Conservation (phyloP, 2,329 filamentous ascomycete genomes). For the Bipolaris cookei region DNA sequence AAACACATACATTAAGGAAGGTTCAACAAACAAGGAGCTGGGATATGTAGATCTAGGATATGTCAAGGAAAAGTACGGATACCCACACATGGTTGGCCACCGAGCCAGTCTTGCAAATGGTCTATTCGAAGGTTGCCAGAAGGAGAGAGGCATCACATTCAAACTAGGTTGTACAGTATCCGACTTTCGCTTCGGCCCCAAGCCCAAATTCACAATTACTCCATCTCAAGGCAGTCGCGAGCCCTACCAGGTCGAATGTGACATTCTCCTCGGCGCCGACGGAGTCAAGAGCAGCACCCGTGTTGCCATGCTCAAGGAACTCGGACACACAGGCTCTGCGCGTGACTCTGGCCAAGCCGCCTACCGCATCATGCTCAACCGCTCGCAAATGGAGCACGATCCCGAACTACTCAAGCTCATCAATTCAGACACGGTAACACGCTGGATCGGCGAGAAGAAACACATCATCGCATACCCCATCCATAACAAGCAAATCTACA, state of each 20-base stretch:
- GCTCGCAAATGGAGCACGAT: slow-evolving; percentile 70
- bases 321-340: slow-evolving; percentile 61
- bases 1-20: slow-evolving; percentile 76
- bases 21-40: slow-evolving; percentile 71
- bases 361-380: slow-evolving; percentile 77
- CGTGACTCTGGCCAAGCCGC: slow-evolving; percentile 77
- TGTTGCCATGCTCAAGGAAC: slow-evolving; percentile 61
- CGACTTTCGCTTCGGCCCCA: slow-evolving; percentile 62
- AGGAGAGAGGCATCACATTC: slow-evolving; percentile 68
- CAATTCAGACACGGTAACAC: slow-evolving; percentile 69
- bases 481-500: slow-evolving; percentile 69
- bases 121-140: slow-evolving; percentile 73
- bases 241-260: slow-evolving; percentile 59
- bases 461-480: slow-evolving; percentile 83
- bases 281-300: slow-evolving; percentile 58
- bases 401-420: slow-evolving; percentile 71
- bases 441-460: slow-evolving; percentile 77
- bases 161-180: slow-evolving; percentile 67
- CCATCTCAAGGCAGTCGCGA: slow-evolving; percentile 60
- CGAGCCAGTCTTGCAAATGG: slow-evolving; percentile 72
- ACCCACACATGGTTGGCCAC: slow-evolving; percentile 81
- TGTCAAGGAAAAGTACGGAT: slow-evolving; percentile 71
- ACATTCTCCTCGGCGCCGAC: slow-evolving; percentile 55
- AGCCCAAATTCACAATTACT: slow-evolving; percentile 65
- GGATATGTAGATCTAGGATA: slow-evolving; percentile 73